Evolutionary conservation across 2,329 filamentous ascomycete species (phyloP).

Genomic region (Ophiostoma ips): DNA sequence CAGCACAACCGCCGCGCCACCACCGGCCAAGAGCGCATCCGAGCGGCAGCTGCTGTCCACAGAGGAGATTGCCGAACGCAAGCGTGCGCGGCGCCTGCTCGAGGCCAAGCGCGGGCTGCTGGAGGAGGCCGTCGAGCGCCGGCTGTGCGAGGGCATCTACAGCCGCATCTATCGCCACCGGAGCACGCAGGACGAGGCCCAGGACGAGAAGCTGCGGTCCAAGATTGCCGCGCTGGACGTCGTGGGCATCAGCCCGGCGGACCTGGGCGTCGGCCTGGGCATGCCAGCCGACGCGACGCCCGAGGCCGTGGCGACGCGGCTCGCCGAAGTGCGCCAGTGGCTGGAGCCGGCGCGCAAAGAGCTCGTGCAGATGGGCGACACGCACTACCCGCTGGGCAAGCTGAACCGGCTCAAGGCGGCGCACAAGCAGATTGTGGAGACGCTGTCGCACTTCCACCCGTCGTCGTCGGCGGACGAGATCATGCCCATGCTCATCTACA

Average conservation of each 20-base stretch:
- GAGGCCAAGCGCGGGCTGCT: conserved; percentile 64
- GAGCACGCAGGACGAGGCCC: conserved; percentile 82
- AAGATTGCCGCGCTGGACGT: conserved; percentile 81
- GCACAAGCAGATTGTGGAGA: conserved; percentile 91
- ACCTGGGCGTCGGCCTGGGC: conserved; percentile 66
- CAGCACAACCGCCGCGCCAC: conserved; percentile 24
- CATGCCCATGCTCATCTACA: conserved; percentile 91
- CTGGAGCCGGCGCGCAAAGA: conserved; percentile 58
- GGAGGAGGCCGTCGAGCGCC: conserved; percentile 83
- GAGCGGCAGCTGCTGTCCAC: conserved; percentile 86
- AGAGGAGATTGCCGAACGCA: conserved; percentile 67
- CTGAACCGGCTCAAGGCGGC: conserved; percentile 75
- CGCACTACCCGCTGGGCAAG: conserved; percentile 81
- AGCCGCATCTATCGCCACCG: conserved; percentile 80
- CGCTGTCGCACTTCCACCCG: conserved; percentile 50
- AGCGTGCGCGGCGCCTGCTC: conserved; percentile 61
- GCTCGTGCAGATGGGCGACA: conserved; percentile 69
- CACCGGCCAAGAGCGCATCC: conserved; percentile 24
- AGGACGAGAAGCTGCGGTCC: conserved; percentile 87
- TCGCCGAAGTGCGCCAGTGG: conserved; percentile 56
- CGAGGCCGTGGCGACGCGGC: conserved; percentile 43
- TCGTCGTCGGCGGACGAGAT: conserved; percentile 95
- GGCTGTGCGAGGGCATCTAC: conserved; percentile 75
- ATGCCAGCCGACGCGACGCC: conserved; percentile 35
- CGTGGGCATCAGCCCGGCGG: conserved; percentile 80